phyloP scores from a whole-genome alignment of 805 yeast genomes.

The Metschnikowia proteae region DNA sequence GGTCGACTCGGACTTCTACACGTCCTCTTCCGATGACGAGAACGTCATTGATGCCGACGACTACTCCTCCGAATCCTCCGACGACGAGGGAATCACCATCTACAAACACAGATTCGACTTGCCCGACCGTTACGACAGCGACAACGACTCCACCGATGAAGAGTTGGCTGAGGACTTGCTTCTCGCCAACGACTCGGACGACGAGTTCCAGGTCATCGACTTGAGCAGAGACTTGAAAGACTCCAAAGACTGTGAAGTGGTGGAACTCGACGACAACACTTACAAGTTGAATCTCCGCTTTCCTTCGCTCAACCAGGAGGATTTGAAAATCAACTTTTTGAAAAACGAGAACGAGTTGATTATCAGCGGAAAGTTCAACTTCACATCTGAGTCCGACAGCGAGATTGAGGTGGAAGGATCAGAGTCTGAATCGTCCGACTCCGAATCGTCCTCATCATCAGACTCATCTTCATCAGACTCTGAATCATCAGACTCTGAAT shows the following conservation, averaged over 20 bases:
- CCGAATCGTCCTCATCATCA: constrained; percentile 11
- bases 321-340: constrained; percentile 36
- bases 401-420: constrained; percentile 19
- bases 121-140: constrained; percentile 31
- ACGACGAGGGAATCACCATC: constrained; percentile 41
- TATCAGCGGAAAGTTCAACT: constrained; percentile 38
- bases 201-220: constrained; percentile 29
- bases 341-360: constrained; percentile 41
- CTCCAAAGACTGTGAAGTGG: constrained; percentile 43
- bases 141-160: constrained; percentile 37
- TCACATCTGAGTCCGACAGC: constrained; percentile 23
- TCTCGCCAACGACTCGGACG: constrained; percentile 16
- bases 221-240: constrained; percentile 39
- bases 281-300: constrained; percentile 41
- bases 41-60: background rate
- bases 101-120: constrained; percentile 40
- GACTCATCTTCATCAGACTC: constrained; percentile 15
- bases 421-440: constrained; percentile 10
- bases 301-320: constrained; percentile 39
- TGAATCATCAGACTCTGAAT: constrained; percentile 15
- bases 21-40: constrained; percentile 20
- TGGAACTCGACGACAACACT: constrained; percentile 34
- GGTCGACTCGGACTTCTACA: constrained; percentile 27
- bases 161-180: constrained; percentile 20
- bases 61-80: constrained; percentile 26